phyloP scores from a whole-genome alignment of 2,329 filamentous ascomycete species.

The Blumeria hordei region DNA sequence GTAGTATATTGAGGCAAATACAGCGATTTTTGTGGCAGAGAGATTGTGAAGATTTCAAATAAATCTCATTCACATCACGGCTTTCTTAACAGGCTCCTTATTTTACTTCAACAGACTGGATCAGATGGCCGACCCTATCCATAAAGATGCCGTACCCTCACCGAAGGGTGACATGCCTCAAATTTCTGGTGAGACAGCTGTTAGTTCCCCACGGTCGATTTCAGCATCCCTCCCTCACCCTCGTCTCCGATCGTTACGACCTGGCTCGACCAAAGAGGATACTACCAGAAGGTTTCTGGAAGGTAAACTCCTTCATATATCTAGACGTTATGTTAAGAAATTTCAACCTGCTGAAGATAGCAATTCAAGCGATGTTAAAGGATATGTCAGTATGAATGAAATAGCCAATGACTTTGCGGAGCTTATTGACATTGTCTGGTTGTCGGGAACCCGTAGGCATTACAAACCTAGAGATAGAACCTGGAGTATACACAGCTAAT shows the following conservation, averaged over 20 bases:
- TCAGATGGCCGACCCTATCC: no score
- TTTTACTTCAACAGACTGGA: no score
- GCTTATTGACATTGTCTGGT: slow-evolving; percentile 63
- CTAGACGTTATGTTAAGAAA: slow-evolving; percentile 36
- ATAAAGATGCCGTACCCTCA: no score
- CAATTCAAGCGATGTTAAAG: slow-evolving; percentile 23
- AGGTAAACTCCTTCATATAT: slow-evolving; percentile 26
- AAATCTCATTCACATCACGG: no score
- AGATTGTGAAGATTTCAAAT: no score
- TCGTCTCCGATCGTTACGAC: slow-evolving; percentile 24
- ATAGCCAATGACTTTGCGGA: slow-evolving; percentile 50
- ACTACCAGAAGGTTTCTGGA: slow-evolving; percentile 33
- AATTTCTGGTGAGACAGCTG: no score
- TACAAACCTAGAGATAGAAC: not conserved
- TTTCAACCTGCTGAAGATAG: slow-evolving; percentile 23
- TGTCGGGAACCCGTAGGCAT: slow-evolving; percentile 57
- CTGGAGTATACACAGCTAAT: not conserved
- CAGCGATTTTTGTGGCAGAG: no score
- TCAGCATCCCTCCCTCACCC: slow-evolving; percentile 26
- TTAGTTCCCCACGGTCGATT: not conserved
- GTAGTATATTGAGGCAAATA: no score
- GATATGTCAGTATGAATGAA: slow-evolving; percentile 34
- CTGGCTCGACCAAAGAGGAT: slow-evolving; percentile 35
- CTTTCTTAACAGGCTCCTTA: no score
- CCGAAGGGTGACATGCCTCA: no score